Conservation (phyloP, 2,329 filamentous ascomycete species). For the Cladophialophora psammophila region DNA sequence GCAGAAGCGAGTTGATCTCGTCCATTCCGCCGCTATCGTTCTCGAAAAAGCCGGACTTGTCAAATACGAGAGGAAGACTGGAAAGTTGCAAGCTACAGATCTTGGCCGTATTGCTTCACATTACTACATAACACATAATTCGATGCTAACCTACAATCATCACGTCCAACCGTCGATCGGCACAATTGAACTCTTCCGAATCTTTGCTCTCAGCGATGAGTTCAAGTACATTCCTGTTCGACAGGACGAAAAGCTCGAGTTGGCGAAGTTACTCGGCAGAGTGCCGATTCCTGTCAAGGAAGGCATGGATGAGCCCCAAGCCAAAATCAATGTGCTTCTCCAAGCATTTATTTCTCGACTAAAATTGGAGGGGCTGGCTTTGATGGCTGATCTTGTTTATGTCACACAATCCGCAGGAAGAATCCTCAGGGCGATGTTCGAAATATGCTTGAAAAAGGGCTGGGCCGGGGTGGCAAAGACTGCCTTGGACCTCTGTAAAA, state of each 20-base stretch:
- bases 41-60: slow-evolving; percentile 86
- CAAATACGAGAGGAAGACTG: slow-evolving; percentile 94
- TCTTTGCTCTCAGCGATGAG: slow-evolving; percentile 94
- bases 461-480: slow-evolving; percentile 94
- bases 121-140: slow-evolving; percentile 96
- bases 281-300: slow-evolving; percentile 98
- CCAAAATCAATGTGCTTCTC: slow-evolving; percentile 96
- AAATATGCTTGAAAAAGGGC: slow-evolving; percentile 96
- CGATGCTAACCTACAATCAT: slow-evolving; percentile 96
- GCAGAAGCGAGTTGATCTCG: slow-evolving; percentile 95
- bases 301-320: slow-evolving; percentile 93
- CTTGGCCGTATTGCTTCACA: slow-evolving; percentile 95
- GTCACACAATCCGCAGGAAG: slow-evolving; percentile 97
- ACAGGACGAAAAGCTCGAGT: slow-evolving; percentile 95
- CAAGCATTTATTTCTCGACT: slow-evolving; percentile 96
- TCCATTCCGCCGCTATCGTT: slow-evolving; percentile 89
- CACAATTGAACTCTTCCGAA: slow-evolving; percentile 93
- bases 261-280: slow-evolving; percentile 85
- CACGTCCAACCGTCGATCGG: slow-evolving; percentile 92
- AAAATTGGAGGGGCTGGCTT: slow-evolving; percentile 87
- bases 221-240: slow-evolving; percentile 99
- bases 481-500: slow-evolving; percentile 94
- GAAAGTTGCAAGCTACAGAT: slow-evolving; percentile 87
- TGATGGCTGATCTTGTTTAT: slow-evolving; percentile 99
- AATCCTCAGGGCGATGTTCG: slow-evolving; percentile 93